phyloP scores from a whole-genome alignment of 83 land plant genomes.

The Picea abies region DNA sequence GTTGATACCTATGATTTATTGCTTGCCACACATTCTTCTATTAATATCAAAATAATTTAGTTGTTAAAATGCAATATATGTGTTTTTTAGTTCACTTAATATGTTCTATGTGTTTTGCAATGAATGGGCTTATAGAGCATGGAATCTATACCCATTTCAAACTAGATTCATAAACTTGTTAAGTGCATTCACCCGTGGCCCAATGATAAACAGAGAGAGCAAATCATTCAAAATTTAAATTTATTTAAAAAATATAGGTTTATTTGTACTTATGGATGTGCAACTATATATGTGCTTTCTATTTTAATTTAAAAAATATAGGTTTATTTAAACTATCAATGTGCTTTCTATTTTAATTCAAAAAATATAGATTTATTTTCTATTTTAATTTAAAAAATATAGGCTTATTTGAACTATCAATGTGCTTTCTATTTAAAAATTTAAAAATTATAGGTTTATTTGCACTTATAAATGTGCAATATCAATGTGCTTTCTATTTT shows the following conservation, averaged over 20 bases:
- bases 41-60: too few relatives aligned
- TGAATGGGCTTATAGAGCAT: slow-evolving; percentile 44
- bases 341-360: background rate
- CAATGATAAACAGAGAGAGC: slow-evolving; percentile 35
- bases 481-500: too few relatives aligned
- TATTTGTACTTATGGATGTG: background rate
- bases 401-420: background rate
- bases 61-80: too few relatives aligned
- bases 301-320: too few relatives aligned
- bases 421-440: background rate
- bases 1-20: too few relatives aligned
- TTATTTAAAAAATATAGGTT: background rate
- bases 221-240: slow-evolving; percentile 51
- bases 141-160: slow-evolving; percentile 84
- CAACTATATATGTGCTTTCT: background rate
- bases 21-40: too few relatives aligned
- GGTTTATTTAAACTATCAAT: background rate
- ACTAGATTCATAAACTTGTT: slow-evolving; percentile 90
- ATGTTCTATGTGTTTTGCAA: too few relatives aligned
- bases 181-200: slow-evolving; percentile 59
- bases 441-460: too few relatives aligned
- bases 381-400: too few relatives aligned
- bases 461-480: too few relatives aligned
- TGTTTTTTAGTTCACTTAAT: too few relatives aligned
- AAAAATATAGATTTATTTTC: too few relatives aligned